A percentile compares a stretch with the other conserved stretches of the same genome.
Conservation (phyloP, 768 basidiomycete species). For the Suillus occidentalis region DNA sequence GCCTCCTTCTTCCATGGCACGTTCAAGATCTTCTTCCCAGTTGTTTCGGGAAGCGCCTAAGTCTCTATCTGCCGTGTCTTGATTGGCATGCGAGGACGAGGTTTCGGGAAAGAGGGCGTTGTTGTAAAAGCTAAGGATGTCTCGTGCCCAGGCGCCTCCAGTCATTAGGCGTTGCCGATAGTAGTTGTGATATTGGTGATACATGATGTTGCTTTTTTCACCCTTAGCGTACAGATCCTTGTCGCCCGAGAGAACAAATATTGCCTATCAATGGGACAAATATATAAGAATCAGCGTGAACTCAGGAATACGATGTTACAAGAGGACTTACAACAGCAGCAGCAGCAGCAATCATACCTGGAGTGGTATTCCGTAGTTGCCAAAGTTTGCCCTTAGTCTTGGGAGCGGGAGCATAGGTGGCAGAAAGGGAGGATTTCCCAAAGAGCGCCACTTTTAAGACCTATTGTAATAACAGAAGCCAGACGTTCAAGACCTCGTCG, state of each 20-base stretch:
- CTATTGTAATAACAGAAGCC: neutral
- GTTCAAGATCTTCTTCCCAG: neutral
- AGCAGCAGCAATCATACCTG: conserved; percentile 6
- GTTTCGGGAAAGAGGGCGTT: neutral
- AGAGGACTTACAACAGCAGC: conserved; percentile 7
- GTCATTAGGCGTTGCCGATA: conserved; percentile 1
- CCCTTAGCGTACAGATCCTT: neutral
- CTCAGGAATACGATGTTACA: neutral
- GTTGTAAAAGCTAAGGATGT: conserved; percentile 3
- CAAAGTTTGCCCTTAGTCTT: conserved; percentile 9
- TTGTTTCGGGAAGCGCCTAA: neutral
- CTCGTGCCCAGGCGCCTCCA: neutral
- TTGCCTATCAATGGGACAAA: conserved; percentile 1
- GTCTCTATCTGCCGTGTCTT: neutral
- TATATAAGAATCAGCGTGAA: neutral
- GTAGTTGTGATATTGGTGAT: conserved; percentile 5
- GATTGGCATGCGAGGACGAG: neutral
- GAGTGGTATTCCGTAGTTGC: neutral
- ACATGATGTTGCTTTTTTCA: neutral
- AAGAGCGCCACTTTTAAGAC: neutral
- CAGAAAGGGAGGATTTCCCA: neutral
- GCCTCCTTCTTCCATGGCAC: neutral
- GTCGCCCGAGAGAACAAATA: conserved; percentile 9
- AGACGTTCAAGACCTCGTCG: neutral
- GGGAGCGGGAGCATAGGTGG: neutral